These are phyloP conservation scores for Multifurca ochricompacta DNA, from an alignment of 768 basidiomycete species.

Conservation along the genomic window DNA sequence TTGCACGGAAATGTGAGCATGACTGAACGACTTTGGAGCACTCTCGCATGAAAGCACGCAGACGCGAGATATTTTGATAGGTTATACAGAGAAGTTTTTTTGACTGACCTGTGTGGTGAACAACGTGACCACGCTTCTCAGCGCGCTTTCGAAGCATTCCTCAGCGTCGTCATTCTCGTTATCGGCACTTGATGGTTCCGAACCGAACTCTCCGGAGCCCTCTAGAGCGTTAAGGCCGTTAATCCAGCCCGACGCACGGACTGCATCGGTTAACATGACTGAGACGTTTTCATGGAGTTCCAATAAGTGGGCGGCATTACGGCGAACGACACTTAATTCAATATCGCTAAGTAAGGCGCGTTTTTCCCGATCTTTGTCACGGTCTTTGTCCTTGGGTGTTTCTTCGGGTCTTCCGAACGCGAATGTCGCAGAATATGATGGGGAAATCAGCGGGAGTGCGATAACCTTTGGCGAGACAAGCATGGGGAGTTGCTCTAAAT, in stretches of 20 bases:
- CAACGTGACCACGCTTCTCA: constrained; percentile 6
- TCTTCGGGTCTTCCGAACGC: constrained; percentile 8
- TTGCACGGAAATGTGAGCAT: constrained; percentile 27
- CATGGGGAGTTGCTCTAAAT: constrained; percentile 28
- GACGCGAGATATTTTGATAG: not conserved
- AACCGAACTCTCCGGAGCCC: not conserved
- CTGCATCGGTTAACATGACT: constrained; percentile 41
- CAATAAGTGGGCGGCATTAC: constrained; percentile 64
- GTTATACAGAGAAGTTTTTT: not conserved
- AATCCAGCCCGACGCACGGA: constrained; percentile 45
- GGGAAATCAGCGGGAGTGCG: constrained; percentile 25
- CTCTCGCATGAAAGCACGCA: not conserved
- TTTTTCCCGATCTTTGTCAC: constrained; percentile 26
- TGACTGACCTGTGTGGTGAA: constrained; percentile 13
- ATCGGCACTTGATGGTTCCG: not conserved
- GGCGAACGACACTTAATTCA: constrained; percentile 52
- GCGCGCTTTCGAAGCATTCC: constrained; percentile 9
- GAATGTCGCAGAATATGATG: constrained; percentile 25
- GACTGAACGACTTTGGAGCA: not conserved
- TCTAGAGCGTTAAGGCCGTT: constrained; percentile 14
- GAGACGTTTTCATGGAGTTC: constrained; percentile 61
- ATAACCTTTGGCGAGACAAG: constrained; percentile 26
- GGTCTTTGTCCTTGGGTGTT: constrained; percentile 5
- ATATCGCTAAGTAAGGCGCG: constrained; percentile 48
- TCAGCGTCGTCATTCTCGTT: constrained; percentile 5